Percentiles rank a stretch among this genome's conserved stretches.
phyloP scores from a whole-genome alignment of 176 grass and related monocot genomes.

The Chloris gayana region DNA sequence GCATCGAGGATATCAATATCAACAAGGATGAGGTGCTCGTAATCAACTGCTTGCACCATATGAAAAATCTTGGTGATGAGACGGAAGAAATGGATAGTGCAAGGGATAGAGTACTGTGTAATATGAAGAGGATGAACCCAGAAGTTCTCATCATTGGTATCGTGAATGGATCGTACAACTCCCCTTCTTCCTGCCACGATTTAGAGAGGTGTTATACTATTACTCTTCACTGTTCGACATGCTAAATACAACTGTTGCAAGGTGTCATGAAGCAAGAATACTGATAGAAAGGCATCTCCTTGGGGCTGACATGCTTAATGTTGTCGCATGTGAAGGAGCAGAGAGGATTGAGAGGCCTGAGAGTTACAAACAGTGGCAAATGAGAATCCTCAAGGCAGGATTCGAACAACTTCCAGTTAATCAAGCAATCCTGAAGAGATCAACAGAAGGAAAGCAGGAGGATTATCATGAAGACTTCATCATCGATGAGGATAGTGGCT shows the following conservation, averaged over 20 bases:
- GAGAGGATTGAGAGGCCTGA: conserved; percentile 55
- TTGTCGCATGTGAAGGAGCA: conserved; percentile 55
- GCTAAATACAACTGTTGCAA: conserved; percentile 49
- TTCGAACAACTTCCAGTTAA: conserved; percentile 52
- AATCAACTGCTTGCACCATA: conserved; percentile 49
- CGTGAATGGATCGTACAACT: conserved; percentile 48
- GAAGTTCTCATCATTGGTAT: conserved; percentile 57
- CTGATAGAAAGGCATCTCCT: conserved; percentile 39
- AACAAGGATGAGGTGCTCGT: conserved; percentile 57
- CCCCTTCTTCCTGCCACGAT: conserved; percentile 53
- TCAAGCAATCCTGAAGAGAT: conserved; percentile 39
- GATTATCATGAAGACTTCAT: conserved; percentile 55
- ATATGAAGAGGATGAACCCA: conserved; percentile 63
- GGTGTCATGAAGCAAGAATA: conserved; percentile 39
- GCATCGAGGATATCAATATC: conserved; percentile 57
- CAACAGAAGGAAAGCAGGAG: conserved; percentile 7
- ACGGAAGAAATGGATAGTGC: conserved; percentile 44
- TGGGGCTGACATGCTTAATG: conserved; percentile 24
- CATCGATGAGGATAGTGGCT: conserved; percentile 43
- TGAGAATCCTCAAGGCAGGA: conserved; percentile 45
- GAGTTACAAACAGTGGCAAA: conserved; percentile 59
- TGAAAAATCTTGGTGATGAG: conserved; percentile 53
- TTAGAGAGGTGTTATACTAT: conserved; percentile 51
- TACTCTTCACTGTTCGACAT: conserved; percentile 67
- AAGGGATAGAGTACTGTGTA: conserved; percentile 55